Conservation (phyloP, 1,284 basidiomycete species). For the Apiotrichum montevideense region DNA sequence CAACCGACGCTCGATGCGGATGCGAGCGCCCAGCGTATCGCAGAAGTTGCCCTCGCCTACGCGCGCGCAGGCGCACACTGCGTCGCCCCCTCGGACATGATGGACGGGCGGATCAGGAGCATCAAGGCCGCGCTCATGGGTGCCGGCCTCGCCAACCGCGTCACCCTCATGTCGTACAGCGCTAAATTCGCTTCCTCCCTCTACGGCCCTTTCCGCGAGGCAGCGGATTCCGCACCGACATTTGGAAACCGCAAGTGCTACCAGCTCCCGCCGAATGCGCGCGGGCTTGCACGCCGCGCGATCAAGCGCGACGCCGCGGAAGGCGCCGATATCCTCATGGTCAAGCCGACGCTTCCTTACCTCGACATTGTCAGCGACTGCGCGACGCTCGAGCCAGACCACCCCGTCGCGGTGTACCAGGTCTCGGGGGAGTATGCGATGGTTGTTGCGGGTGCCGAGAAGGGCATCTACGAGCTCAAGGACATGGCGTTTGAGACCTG, state of each 20-base stretch:
- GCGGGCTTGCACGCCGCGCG: slow-evolving; percentile 86
- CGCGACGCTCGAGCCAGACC: slow-evolving; percentile 69
- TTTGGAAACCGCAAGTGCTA: slow-evolving; percentile 97
- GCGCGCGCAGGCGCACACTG: slow-evolving; percentile 93
- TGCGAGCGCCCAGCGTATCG: slow-evolving; percentile 76
- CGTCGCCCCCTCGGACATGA: slow-evolving; percentile 99
- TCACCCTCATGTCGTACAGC: slow-evolving; percentile 95
- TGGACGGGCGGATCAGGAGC: slow-evolving; percentile 87
- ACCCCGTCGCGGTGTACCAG: slow-evolving; percentile 91
- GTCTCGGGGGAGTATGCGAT: slow-evolving; percentile 97
- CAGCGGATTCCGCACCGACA: slow-evolving; percentile 86
- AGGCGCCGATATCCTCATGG: slow-evolving; percentile 98
- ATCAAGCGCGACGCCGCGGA: slow-evolving; percentile 88
- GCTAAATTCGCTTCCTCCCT: slow-evolving; percentile 96
- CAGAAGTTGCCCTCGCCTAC: slow-evolving; percentile 86
- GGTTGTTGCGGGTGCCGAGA: slow-evolving; percentile 86
- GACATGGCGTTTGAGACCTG: slow-evolving; percentile 90
- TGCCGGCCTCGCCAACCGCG: slow-evolving; percentile 72
- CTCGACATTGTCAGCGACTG: slow-evolving; percentile 93
- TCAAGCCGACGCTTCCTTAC: slow-evolving; percentile 93
- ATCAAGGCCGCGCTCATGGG: slow-evolving; percentile 85
- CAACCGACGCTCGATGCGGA: slow-evolving; percentile 52
- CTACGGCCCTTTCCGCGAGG: slow-evolving; percentile 97
- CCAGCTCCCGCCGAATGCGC: slow-evolving; percentile 82
- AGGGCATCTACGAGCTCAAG: slow-evolving; percentile 85